A percentile compares a stretch with the other conserved stretches of the same genome.
phyloP scores from a whole-genome alignment of 805 yeast species.

The Zygosaccharomyces lentus region DNA sequence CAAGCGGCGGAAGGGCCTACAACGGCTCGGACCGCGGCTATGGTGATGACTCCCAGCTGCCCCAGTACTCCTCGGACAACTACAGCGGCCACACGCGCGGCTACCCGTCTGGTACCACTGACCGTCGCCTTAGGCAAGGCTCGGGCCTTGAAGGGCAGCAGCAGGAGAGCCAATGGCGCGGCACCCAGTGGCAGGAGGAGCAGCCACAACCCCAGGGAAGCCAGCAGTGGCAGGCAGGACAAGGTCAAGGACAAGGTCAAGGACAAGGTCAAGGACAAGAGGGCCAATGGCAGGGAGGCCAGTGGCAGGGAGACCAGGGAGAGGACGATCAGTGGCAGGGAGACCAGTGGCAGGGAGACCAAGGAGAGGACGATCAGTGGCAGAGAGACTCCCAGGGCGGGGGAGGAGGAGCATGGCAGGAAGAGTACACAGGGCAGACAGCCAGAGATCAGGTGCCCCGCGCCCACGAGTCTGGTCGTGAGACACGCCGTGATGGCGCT shows the following conservation, averaged over 20 bases:
- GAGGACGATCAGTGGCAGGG: neutral
- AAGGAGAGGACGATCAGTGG: neutral
- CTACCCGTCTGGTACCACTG: neutral
- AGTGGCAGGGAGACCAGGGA: too few species aligned
- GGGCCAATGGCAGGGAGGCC: too few species aligned
- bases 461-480: neutral
- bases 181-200: too few species aligned
- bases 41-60: neutral
- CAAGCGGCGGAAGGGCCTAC: neutral
- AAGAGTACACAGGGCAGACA: constrained; percentile 1
- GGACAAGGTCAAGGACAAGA: too few species aligned
- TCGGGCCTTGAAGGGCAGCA: too few species aligned
- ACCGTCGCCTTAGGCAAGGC: constrained; percentile 1
- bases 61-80: neutral
- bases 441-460: constrained; percentile 1
- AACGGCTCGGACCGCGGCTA: neutral
- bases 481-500: neutral
- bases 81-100: neutral
- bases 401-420: neutral
- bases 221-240: too few species aligned
- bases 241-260: too few species aligned
- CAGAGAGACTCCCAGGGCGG: too few species aligned
- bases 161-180: too few species aligned
- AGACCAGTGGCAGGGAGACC: too few species aligned
- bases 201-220: too few species aligned